A percentile compares a stretch with the other conserved stretches of the same genome.
phyloP scores from a whole-genome alignment of 805 yeast genomes.

The Lachancea thermotolerans region DNA sequence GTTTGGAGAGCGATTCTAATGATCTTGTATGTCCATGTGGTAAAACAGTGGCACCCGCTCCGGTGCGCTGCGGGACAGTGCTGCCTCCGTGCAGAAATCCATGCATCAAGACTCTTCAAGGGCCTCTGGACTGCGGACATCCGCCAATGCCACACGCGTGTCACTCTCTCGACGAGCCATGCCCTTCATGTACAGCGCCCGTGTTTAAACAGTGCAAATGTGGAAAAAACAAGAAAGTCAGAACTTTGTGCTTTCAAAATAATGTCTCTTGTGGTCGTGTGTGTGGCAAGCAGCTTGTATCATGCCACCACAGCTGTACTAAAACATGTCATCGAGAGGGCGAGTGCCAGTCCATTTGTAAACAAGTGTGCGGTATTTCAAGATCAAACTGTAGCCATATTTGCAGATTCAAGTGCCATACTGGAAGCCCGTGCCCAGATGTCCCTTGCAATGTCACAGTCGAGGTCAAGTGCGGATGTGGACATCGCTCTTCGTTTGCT shows the following conservation, averaged over 20 bases:
- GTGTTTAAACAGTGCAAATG: slow-evolving; percentile 57
- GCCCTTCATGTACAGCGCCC: slow-evolving; percentile 71
- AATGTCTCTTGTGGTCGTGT: slow-evolving; percentile 61
- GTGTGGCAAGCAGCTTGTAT: slow-evolving; percentile 46
- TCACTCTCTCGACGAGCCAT: slow-evolving; percentile 54
- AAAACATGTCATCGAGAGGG: slow-evolving; percentile 51
- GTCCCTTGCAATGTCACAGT: slow-evolving; percentile 47
- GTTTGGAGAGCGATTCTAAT: slow-evolving; percentile 72
- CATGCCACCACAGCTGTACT: slow-evolving; percentile 48
- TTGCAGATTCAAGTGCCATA: slow-evolving; percentile 62
- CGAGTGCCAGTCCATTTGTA: slow-evolving; percentile 56
- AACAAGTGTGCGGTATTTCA: slow-evolving; percentile 47
- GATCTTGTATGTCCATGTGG: slow-evolving; percentile 81
- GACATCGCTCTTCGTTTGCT: slow-evolving; percentile 40
- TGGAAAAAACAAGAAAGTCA: slow-evolving; percentile 43
- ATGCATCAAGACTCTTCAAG: slow-evolving; percentile 44
- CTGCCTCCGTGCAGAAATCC: slow-evolving; percentile 59
- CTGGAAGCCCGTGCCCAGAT: slow-evolving; percentile 46
- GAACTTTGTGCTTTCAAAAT: slow-evolving; percentile 62
- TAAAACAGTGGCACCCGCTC: slow-evolving; percentile 67
- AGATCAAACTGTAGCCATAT: slow-evolving; percentile 59
- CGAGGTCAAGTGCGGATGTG: slow-evolving; percentile 56
- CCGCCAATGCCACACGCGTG: slow-evolving; percentile 62
- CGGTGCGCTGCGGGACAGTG: slow-evolving; percentile 75
- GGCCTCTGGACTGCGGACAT: slow-evolving; percentile 59